phyloP scores from a whole-genome alignment of 1,284 basidiomycete species.

The Singerocomus rubriflavus region DNA sequence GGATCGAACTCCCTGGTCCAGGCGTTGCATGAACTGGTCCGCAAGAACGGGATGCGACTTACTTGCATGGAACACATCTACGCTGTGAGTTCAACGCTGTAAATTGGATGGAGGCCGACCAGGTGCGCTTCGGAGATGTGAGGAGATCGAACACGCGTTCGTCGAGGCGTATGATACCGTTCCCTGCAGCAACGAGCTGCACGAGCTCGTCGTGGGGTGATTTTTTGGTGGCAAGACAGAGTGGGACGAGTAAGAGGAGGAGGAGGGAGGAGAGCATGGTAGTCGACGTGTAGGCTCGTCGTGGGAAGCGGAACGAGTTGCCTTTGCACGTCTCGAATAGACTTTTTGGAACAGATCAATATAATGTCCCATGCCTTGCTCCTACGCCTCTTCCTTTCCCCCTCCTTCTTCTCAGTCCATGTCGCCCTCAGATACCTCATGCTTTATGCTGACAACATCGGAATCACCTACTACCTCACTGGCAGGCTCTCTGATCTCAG shows the following conservation, averaged over 20 bases:
- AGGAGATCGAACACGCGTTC: constrained; percentile 73
- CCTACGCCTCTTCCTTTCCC: constrained; percentile 85
- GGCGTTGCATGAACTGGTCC: not conserved
- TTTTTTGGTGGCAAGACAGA: constrained; percentile 40
- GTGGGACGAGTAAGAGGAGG: constrained; percentile 46
- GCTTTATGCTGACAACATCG: constrained; percentile 88
- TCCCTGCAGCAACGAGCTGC: constrained; percentile 62
- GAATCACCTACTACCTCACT: constrained; percentile 94
- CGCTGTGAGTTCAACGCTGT: constrained; percentile 80
- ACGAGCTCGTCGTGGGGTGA: constrained; percentile 52
- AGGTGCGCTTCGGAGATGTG: constrained; percentile 70
- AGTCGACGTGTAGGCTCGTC: constrained; percentile 25
- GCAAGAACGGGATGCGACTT: constrained; percentile 19
- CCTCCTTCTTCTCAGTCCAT: constrained; percentile 88
- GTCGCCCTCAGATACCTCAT: constrained; percentile 88
- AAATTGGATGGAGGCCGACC: constrained; percentile 80
- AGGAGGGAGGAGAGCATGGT: constrained; percentile 41
- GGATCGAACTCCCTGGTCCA: constrained; percentile 76
- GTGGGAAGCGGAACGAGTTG: constrained; percentile 25
- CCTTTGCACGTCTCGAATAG: too few species aligned
- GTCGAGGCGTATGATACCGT: constrained; percentile 81
- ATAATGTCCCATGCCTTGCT: constrained; percentile 72
- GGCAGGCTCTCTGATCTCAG: constrained; percentile 77
- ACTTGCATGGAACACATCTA: constrained; percentile 82
- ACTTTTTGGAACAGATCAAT: constrained; percentile 14